Percentiles rank a stretch among this genome's conserved stretches.
Conservation (phyloP, 345 rosid genomes). For the Camelina sativa region DNA sequence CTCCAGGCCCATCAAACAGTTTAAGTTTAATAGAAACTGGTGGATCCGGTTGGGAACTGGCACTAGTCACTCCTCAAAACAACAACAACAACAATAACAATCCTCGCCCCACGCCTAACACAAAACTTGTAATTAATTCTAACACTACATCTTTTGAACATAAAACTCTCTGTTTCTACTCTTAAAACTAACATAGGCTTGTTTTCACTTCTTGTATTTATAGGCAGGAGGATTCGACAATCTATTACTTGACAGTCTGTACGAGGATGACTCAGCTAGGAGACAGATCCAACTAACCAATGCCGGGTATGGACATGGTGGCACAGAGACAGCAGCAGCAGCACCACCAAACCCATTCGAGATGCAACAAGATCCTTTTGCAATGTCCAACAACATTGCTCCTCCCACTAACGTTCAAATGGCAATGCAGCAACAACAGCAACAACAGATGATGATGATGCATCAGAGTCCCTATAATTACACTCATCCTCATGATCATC, state of each 20-base stretch:
- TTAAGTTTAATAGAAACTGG: constrained; percentile 52
- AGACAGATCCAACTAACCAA: constrained; percentile 75
- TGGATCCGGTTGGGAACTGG: constrained; percentile 94
- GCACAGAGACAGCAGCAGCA: constrained; percentile 28
- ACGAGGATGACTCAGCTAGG: constrained; percentile 84
- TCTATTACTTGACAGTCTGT: constrained; percentile 88
- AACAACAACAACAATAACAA: constrained; percentile 57
- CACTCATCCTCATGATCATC: constrained; percentile 21
- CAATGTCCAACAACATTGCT: constrained; percentile 66
- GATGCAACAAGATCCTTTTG: constrained; percentile 72
- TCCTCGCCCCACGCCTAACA: constrained; percentile 48
- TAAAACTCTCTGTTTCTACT: constrained; percentile 8
- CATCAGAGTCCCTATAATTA: constrained; percentile 45
- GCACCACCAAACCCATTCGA: constrained; percentile 67
- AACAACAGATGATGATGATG: constrained; percentile 47
- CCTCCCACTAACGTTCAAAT: constrained; percentile 88
- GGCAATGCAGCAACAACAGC: constrained; percentile 70
- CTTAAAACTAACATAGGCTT: constrained; percentile 1
- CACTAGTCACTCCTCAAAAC: constrained; percentile 88
- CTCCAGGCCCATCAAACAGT: constrained; percentile 52
- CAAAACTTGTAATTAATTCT: constrained; percentile 66
- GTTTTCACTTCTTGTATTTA: constrained; percentile 11
- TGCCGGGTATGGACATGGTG: constrained; percentile 78
- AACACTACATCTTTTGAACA: neutral
- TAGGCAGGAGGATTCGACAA: constrained; percentile 96